phyloP scores from a whole-genome alignment of 768 basidiomycete species.

The Goffeauzyma gilvescens region DNA sequence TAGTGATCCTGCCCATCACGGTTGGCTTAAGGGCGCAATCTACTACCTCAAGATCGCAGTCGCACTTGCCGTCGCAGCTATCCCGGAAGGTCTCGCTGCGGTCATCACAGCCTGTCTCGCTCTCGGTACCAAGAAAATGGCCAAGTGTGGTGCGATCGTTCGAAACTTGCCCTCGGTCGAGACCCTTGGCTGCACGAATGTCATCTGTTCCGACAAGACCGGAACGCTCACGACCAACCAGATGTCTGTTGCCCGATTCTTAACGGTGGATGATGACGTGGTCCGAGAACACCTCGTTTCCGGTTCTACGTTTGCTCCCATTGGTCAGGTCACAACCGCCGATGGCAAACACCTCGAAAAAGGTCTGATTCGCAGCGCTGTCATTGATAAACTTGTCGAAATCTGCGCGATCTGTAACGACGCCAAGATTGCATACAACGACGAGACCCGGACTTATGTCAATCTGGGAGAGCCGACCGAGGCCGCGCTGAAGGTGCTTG shows the following conservation, averaged over 20 bases:
- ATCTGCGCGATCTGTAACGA: conserved; percentile 91
- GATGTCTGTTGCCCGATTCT: conserved; percentile 81
- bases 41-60: conserved; percentile 99
- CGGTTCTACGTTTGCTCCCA: conserved; percentile 79
- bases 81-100: conserved; percentile 93
- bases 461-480: conserved; percentile 95
- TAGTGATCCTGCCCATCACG: conserved; percentile 81
- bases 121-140: conserved; percentile 97
- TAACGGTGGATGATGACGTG: conserved; percentile 45
- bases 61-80: conserved; percentile 93
- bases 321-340: conserved; percentile 50
- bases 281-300: conserved; percentile 59
- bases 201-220: conserved; percentile 98
- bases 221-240: conserved; percentile 80
- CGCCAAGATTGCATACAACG: conserved; percentile 65
- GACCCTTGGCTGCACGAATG: conserved; percentile 91
- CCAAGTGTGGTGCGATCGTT: conserved; percentile 94
- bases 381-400: conserved; percentile 46
- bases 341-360: conserved; percentile 51
- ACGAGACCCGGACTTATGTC: conserved; percentile 53
- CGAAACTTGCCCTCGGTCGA: conserved; percentile 90
- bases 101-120: conserved; percentile 95
- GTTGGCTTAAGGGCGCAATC: conserved; percentile 75
- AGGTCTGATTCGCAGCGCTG: conserved; percentile 19
- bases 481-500: conserved; percentile 83